Base-by-base conservation (phyloP, 208 protist genomes). In the Herpetomonas tarakana region DNA sequence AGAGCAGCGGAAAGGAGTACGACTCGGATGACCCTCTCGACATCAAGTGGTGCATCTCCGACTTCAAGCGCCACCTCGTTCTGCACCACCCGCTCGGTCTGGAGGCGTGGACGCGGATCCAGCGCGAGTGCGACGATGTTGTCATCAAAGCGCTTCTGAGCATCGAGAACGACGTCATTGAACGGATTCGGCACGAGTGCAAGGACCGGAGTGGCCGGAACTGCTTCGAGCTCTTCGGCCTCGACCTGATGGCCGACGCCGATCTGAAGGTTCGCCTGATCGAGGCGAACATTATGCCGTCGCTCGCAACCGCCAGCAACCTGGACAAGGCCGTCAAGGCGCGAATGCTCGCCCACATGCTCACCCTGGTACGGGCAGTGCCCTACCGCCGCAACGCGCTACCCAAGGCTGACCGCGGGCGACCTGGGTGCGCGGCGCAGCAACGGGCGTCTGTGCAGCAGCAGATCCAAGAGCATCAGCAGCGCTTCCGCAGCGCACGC, bases 261-360 rank as follows among this genome's bases (percentile, higher is more conserved):
- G 52, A 75, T 25, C 71, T 89, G 41, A 89, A 91, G 53, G 76
- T 92, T 25, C 76, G 78, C 18, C 76, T 97, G 53, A 85, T 97
- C 54, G 92, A 96, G 74, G 87, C 88, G 31, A 97, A 97, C 64
- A 97, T 97, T 45, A 96, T 97, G 92, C 88, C 92, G 11, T 94
- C 85, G 7, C 75, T 93, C 26, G 87, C 87, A 1, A 96, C 90
- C 24, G 87, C 80, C 52, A 86, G 77, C 52, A 68, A 76, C 3
- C 73, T 94, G 27, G 91, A 96, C 60, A 93, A 93, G 73, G 87
- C 84, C 9, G 86, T 96, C 6, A 96, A 94, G 68, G 79, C 74
- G 3, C 84, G 88, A 35, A 88, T 96, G 79, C 71, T 96, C 39
- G 77, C 88, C 11, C 88, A 94, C 65, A 30, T 96, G 65, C 70